Base-by-base conservation (phyloP, 331 rosid genomes). In the Prunus yedoensis region DNA sequence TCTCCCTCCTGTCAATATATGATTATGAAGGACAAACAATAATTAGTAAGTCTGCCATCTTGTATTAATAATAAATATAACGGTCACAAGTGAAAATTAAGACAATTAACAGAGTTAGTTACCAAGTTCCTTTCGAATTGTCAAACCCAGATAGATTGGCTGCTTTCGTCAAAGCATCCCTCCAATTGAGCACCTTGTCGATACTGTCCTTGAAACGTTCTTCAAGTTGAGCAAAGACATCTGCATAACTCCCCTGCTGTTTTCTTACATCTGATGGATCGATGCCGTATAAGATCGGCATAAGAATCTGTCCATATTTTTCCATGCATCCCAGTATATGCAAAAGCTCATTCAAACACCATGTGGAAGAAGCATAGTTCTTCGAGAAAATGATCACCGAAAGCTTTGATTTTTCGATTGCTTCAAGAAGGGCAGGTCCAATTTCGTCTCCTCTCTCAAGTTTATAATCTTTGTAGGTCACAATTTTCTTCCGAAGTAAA, bases 231-330 rank as follows among this genome's bases (percentile, higher is more conserved):
- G 23, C 38, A 68, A 68, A 68, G 13, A 74, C 60, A 38, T 3
- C 8, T 5, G 17, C n/a, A 15, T 58, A 77, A 15, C 2, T 59
- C 2, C 47, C 46, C 5, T 2, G 8, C 11, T 77, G 76, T 3
- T 59, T 18, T 32, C 80, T 11, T 1, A 77, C 75, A 46, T 59
- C 63, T 12, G 80, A 57, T 5, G 80, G 80, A 15, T 59, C 14
- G 2, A 32, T 32, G 38, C 7, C 8, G 1, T 32, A 1, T 5
- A 32, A 32, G 38, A 32, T 32, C 8, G 8, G 38, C 38, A 32
- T 32, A 32, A 32, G 8, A 32, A 32, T 32, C 8, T 32, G 38
- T 32, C 38, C 8, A 32, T 32, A 32, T 32, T 32, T 32, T 32
- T 32, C 38, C 38, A 32, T 32, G 38, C 38, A 5, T 32, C 38